phyloP scores from a whole-genome alignment of 352 stramenopile genomes.

The Aphanomyces euteiches region DNA sequence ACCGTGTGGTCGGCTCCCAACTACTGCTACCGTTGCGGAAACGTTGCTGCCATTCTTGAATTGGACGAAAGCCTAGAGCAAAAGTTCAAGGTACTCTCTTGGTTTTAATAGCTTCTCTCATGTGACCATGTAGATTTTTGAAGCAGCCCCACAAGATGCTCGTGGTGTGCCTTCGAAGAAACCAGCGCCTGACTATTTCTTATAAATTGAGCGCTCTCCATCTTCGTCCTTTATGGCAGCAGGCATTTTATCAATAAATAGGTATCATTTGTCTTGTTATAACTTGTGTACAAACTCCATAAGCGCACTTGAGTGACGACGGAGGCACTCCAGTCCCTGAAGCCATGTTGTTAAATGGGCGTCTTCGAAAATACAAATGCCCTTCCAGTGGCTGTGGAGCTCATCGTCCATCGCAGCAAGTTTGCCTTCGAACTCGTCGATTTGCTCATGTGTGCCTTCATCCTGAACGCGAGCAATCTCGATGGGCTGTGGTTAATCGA shows the following conservation, averaged over 20 bases:
- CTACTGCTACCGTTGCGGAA: constrained; percentile 98
- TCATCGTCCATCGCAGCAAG: constrained; percentile 15
- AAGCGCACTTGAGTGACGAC: constrained; percentile 6
- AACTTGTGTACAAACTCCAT: constrained; percentile 19
- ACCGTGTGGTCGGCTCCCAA: constrained; percentile 99
- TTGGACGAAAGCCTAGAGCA: constrained; percentile 96
- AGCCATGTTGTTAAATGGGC: neutral
- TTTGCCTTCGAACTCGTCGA: constrained; percentile 25
- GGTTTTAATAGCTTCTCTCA: neutral
- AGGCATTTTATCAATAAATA: constrained; percentile 13
- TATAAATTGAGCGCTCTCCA: constrained; percentile 63
- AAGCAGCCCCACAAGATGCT: constrained; percentile 95
- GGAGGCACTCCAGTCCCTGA: neutral
- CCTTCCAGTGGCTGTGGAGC: neutral
- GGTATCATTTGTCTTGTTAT: constrained; percentile 17
- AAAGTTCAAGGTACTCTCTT: constrained; percentile 65
- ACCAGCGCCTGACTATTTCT: constrained; percentile 98
- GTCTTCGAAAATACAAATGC: constrained; percentile 7
- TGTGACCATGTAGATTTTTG: constrained; percentile 88
- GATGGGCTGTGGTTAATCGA: neutral
- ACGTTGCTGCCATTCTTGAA: constrained; percentile 97
- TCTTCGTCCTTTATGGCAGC: neutral
- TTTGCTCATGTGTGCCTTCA: neutral
- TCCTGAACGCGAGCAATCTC: constrained; percentile 26
- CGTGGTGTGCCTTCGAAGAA: constrained; percentile 97